Percentiles rank a stretch among this genome's conserved stretches.
These are phyloP conservation scores for Plasmodium knowlesi DNA, from an alignment of 169 alveolate genomes.

Conservation along the genomic window DNA sequence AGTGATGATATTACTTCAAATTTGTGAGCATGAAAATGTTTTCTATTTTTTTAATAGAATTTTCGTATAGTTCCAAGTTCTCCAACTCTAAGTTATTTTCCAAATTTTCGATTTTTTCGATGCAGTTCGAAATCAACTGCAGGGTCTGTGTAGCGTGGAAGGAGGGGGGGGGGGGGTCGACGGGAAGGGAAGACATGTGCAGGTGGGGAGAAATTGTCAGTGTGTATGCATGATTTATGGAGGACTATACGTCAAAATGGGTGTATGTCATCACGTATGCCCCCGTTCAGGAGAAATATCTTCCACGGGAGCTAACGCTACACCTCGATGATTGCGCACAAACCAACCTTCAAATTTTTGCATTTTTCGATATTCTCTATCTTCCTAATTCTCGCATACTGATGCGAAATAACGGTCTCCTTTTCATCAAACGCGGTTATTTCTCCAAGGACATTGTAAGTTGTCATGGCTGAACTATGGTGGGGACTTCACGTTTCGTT, in stretches of 20 bases:
- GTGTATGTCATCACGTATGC: neutral
- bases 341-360: conserved; percentile 76
- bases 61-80: conserved; percentile 87
- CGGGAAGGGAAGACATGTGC: neutral
- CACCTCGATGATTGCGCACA: neutral
- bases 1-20: conserved; percentile 74
- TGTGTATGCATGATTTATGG: neutral
- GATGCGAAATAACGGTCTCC: conserved; percentile 64
- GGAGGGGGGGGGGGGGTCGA: too few relatives aligned
- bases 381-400: conserved; percentile 73
- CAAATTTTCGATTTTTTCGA: conserved; percentile 85
- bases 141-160: conserved; percentile 69
- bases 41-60: conserved; percentile 82
- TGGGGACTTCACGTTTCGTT: neutral
- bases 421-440: conserved; percentile 40
- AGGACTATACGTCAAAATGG: neutral
- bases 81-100: conserved; percentile 78
- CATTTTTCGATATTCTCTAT: conserved; percentile 80
- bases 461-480: conserved; percentile 24
- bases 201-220: neutral
- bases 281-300: neutral
- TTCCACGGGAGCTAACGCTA: neutral
- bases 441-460: conserved; percentile 63
- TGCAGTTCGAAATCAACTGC: conserved; percentile 85
- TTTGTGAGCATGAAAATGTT: conserved; percentile 81